Conservation (phyloP, 345 rosid genomes). For the Eutrema japonicum region DNA sequence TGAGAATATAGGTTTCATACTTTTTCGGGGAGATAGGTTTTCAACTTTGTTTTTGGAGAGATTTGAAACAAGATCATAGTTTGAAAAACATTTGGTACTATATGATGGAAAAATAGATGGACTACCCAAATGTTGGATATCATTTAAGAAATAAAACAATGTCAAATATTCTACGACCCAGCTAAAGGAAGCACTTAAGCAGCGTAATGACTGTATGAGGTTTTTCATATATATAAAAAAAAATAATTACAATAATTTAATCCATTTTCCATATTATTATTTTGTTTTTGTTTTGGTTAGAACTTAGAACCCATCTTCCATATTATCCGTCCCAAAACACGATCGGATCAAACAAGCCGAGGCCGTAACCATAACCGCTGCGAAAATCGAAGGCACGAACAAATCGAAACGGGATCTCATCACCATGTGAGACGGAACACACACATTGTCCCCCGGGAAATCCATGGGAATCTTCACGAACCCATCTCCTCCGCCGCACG, state of each 20-base stretch:
- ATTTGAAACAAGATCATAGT: too few species aligned
- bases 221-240: too few species aligned
- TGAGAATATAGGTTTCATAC: too few species aligned
- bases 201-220: too few species aligned
- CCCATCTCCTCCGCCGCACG: conserved; percentile 38
- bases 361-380: conserved; percentile 43
- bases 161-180: neutral
- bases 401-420: conserved; percentile 32
- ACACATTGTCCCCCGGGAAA: conserved; percentile 37
- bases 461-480: conserved; percentile 40
- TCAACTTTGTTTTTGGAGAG: too few species aligned
- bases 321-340: conserved; percentile 24
- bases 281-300: too few species aligned
- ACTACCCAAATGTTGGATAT: neutral
- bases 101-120: too few species aligned
- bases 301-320: neutral
- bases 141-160: neutral
- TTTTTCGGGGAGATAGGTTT: too few species aligned
- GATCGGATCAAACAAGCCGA: conserved; percentile 46
- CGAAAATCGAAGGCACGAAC: conserved; percentile 38
- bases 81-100: too few species aligned
- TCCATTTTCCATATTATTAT: too few species aligned
- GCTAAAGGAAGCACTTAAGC: neutral
- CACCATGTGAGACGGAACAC: conserved; percentile 41
- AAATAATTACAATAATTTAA: too few species aligned